Evolutionary conservation across 2,329 filamentous ascomycete genomes (phyloP), one percentile per base, ranked within the genome.

Genomic region (Domatiomyces globalis): DNA sequence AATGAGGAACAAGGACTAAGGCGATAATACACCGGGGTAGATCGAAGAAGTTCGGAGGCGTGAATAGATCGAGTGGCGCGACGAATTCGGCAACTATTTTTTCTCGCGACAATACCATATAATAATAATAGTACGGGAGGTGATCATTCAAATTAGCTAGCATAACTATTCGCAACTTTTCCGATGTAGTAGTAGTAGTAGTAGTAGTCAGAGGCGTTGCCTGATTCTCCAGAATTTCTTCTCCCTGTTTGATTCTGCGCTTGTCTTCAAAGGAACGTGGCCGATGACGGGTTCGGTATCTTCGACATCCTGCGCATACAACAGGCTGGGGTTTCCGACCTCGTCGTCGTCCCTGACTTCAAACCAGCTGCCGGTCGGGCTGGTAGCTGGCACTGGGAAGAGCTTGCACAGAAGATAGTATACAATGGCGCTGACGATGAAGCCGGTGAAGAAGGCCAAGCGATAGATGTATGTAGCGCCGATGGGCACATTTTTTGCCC

Each of bases 401-500:
- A 88, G 33, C 52, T 70, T 77, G 65, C 83, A 88, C 1, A 94
- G 72, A 0, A 65, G 50, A 70, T 78, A 94, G 68, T 95, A 95
- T 6, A 81, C 68, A 0, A 57, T 63, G 0, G 72, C 71, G 0
- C 86, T 78, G 9, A 94, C 77, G 46, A 87, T 72, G 64, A 94
- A 89, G 0, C 89, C 89, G 44, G 78, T 77, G 65, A 95, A 94
- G 72, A 89, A 95, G 67, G 95, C 95, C 60, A 95, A 63, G 58
- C 88, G 85, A 72, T 94, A 95, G 54, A 95, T 80, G 63, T 94
- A 94, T 0, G 77, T 80, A 0, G 90, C 89, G 1, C 84, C 88
- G 5, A 78, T 71, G 0, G 90, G 89, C 0, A 95, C 87, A n/a
- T n/a, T n/a, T 0, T 69, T 63, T 18, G 65, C 67, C 0, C 87